These are phyloP conservation scores for Saccharomyces mikatae DNA, from an alignment of 805 yeast genomes.

Conservation along the genomic window DNA sequence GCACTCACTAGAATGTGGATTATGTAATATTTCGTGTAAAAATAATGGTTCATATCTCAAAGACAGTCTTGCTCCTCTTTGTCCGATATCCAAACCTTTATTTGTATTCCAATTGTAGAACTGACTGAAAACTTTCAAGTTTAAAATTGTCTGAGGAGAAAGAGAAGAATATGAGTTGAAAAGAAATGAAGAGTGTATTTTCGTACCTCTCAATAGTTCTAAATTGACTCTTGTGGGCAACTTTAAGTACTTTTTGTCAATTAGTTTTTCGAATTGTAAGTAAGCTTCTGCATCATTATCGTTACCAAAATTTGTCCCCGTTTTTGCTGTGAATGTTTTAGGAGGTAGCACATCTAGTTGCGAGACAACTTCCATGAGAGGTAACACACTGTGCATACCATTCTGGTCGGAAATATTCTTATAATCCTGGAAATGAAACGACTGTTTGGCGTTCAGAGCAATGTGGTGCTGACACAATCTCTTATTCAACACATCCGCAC, in stretches of 20 bases:
- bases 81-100: neutral
- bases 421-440: neutral
- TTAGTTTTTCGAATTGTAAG: constrained; percentile 49
- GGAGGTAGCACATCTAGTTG: constrained; percentile 39
- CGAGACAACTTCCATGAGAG: constrained; percentile 26
- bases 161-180: constrained; percentile 30
- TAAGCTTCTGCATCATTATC: constrained; percentile 91
- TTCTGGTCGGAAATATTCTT: neutral
- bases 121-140: neutral
- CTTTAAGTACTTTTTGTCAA: neutral
- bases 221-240: constrained; percentile 22
- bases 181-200: constrained; percentile 48
- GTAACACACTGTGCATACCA: constrained; percentile 4
- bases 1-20: neutral
- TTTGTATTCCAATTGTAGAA: neutral
- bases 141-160: neutral
- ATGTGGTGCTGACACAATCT: constrained; percentile 25
- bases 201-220: constrained; percentile 53
- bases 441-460: constrained; percentile 16
- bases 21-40: neutral
- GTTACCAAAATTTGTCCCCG: constrained; percentile 94
- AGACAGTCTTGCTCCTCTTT: neutral
- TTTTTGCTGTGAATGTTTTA: constrained; percentile 69
- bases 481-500: constrained; percentile 22
- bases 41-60: neutral